A percentile compares a stretch with the other conserved stretches of the same genome.
phyloP scores from a whole-genome alignment of 129 eudicot genomes.

The Flaveria robusta region DNA sequence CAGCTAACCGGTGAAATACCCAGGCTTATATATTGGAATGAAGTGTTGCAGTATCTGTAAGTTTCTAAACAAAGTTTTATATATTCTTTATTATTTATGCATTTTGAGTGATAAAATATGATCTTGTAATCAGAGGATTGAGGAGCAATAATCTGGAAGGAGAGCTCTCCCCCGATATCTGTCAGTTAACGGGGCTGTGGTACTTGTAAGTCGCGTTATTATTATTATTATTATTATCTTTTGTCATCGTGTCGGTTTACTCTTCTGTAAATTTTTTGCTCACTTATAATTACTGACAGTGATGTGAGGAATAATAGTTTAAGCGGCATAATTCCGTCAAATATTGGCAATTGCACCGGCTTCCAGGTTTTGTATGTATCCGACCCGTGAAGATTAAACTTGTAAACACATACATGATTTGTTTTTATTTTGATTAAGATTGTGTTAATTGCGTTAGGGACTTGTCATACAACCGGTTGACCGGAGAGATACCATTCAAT shows the following conservation, averaged over 20 bases:
- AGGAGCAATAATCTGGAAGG: conserved; percentile 92
- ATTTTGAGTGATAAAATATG: not conserved
- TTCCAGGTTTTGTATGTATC: conserved; percentile 97
- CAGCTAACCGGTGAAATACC: conserved; percentile 91
- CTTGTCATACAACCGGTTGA: conserved; percentile 77
- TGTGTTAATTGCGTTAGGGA: conserved; percentile 54
- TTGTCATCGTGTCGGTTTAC: not conserved
- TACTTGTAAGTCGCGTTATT: conserved; percentile 72
- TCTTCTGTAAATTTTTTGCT: not conserved
- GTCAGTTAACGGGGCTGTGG: conserved; percentile 98
- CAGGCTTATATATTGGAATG: conserved; percentile 95
- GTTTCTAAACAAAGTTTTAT: conserved; percentile 27
- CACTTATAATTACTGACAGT: conserved; percentile 37
- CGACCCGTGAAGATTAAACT: not conserved
- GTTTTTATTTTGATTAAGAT: not conserved
- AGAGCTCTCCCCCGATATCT: conserved; percentile 78
- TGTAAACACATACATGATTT: not conserved
- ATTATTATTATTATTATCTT: not conserved
- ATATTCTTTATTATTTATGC: not conserved
- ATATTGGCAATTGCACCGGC: conserved; percentile 91
- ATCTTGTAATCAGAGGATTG: conserved; percentile 57
- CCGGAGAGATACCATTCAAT: conserved; percentile 88
- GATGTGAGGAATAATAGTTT: conserved; percentile 96
- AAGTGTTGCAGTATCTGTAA: conserved; percentile 91
- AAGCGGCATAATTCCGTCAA: conserved; percentile 80